phyloP scores from a whole-genome alignment of 495 filamentous ascomycete genomes.

The Letharia columbiana region DNA sequence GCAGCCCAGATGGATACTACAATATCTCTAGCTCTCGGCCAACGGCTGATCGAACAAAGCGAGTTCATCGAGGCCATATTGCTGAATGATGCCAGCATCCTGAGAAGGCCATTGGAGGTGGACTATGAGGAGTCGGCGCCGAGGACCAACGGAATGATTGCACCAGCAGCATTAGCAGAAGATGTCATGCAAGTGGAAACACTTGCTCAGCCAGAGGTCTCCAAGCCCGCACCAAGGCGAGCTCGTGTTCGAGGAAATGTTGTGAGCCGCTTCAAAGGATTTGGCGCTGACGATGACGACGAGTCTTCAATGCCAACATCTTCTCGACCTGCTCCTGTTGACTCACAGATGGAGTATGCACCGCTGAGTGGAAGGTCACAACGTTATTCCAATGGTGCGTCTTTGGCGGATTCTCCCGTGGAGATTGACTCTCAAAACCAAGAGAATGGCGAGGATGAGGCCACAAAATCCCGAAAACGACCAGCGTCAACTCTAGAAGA shows the following conservation, averaged over 20 bases:
- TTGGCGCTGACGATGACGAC: slow-evolving; percentile 49
- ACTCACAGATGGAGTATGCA: slow-evolving; percentile 13
- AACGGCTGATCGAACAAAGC: slow-evolving; percentile 77
- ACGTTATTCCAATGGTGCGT: slow-evolving; percentile 5
- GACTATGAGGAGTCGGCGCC: slow-evolving; percentile 25
- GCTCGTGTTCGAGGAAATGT: slow-evolving; percentile 31
- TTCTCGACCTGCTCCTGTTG: slow-evolving; percentile 7
- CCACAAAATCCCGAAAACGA: slow-evolving; percentile 27
- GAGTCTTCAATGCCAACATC: slow-evolving; percentile 23
- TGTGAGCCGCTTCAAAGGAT: slow-evolving; percentile 65
- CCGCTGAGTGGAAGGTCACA: slow-evolving; percentile 12
- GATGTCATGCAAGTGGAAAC: not conserved
- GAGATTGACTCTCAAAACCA: slow-evolving; percentile 29
- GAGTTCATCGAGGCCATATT: slow-evolving; percentile 91
- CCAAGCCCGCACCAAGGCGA: slow-evolving; percentile 5
- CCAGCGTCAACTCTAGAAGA: slow-evolving; percentile 28
- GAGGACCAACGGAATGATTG: not conserved
- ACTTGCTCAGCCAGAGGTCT: slow-evolving; percentile 9
- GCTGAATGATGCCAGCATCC: slow-evolving; percentile 57
- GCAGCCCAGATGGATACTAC: slow-evolving; percentile 54
- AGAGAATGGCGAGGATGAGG: slow-evolving; percentile 17
- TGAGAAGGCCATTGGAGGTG: slow-evolving; percentile 54
- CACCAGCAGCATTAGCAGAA: slow-evolving; percentile 3
- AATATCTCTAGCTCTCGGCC: slow-evolving; percentile 61
- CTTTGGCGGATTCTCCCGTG: slow-evolving; percentile 33